Evolutionary conservation across 352 stramenopile genomes (phyloP), one percentile per base, ranked within the genome.

Genomic region (Globisporangium nodosum): DNA sequence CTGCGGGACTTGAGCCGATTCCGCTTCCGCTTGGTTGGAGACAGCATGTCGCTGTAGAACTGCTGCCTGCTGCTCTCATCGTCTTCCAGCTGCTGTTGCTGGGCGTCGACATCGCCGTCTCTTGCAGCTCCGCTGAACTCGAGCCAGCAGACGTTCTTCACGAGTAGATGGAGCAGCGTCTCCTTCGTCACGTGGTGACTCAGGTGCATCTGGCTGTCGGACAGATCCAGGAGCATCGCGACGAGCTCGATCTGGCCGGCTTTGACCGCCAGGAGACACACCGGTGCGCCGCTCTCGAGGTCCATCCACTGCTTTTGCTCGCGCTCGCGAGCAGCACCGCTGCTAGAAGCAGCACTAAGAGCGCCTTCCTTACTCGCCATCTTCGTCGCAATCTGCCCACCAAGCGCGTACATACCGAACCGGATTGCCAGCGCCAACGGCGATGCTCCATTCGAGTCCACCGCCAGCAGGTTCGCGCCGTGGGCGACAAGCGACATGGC

Each of bases 181-280:
- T 71, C 71, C 31, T 64, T 53, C 31, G 68, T 78, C 13, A 60
- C 45, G 0, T 59, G 37, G 49, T 63, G 60, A 18, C 55, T 58
- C 27, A 63, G 49, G 42, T 60, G 56, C 13, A 77, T 63, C 24
- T 73, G 69, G 20, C 53, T 54, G 9, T 37, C 50, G 20, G 51
- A 58, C 20, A 49, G 60, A 48, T 90, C 80, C 20, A 92, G 53
- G 12, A 92, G 61, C 55, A 88, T 54, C 3, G 71, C 67, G 13
- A 65, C 69, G 13, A 92, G 52, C 48, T 92, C 82, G 16, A 90
- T 43, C 58, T 90, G 73, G 0, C 75, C 73, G 8, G 78, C 77
- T 58, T 81, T 70, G 13, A 87, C 53, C 27, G 80, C 78, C 33
- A 92, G 40, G 45, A 76, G 69, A 0, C 65, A 40, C 20, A 85